Conservation (phyloP, 805 yeast species). For the Yarrowia yakushimensis region DNA sequence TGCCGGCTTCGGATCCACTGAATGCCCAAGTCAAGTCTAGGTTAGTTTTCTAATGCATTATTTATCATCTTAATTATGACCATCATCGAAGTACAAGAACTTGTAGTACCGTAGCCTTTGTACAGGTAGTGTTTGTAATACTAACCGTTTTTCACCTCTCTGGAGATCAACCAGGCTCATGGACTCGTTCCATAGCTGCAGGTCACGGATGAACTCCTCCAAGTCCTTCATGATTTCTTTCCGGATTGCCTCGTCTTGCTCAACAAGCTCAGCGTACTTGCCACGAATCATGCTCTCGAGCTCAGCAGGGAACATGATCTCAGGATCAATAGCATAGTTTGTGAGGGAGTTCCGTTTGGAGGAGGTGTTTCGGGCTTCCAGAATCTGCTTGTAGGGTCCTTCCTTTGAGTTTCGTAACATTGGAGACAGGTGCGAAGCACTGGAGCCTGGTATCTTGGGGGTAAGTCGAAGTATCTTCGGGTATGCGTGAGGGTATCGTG, state of each 20-base stretch:
- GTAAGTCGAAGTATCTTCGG: background rate
- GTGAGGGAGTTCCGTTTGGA: background rate
- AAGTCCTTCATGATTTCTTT: constrained; percentile 18
- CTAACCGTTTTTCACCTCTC: constrained; percentile 14
- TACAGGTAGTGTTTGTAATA: background rate
- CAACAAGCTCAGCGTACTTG: constrained; percentile 13
- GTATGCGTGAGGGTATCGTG: background rate
- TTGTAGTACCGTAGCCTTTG: too few relatives aligned
- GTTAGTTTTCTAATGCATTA: constrained; percentile 16
- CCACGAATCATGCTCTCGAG: constrained; percentile 15
- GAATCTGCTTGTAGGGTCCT: constrained; percentile 16
- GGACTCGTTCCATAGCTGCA: constrained; percentile 17
- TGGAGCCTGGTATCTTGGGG: background rate
- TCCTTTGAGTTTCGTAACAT: constrained; percentile 4
- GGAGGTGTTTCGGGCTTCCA: background rate
- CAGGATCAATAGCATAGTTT: constrained; percentile 12
- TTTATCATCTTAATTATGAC: background rate
- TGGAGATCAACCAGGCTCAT: constrained; percentile 7
- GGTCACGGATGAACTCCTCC: constrained; percentile 1
- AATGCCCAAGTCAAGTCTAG: constrained; percentile 4
- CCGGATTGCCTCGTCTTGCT: constrained; percentile 4
- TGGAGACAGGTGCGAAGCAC: background rate
- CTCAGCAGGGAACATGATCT: constrained; percentile 8
- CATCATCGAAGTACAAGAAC: too few relatives aligned
- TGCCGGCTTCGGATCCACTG: constrained; percentile 20